Conservation (phyloP, 192 early-diverging fungal genomes). For the Coemansia brasiliensis region DNA sequence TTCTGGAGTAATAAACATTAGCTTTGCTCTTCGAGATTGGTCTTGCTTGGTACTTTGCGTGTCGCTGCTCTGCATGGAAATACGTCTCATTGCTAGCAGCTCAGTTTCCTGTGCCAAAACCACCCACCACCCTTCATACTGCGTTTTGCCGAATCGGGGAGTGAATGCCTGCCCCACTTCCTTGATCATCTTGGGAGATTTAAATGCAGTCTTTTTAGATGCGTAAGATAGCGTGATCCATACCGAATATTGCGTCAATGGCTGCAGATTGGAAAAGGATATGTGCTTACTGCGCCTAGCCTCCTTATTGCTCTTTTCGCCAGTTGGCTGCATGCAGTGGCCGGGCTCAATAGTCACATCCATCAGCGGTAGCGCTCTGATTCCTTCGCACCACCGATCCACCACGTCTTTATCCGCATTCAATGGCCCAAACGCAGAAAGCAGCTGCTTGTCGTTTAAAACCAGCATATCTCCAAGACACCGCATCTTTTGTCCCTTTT, state of each 20-base stretch:
- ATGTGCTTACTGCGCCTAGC: not conserved
- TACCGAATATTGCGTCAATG: constrained; percentile 49
- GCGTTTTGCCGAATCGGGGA: constrained; percentile 85
- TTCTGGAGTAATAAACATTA: constrained; percentile 70
- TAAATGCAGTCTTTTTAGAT: constrained; percentile 25
- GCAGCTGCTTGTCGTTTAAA: constrained; percentile 42
- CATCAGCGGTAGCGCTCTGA: constrained; percentile 35
- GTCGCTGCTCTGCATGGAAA: constrained; percentile 58
- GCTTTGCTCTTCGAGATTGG: constrained; percentile 9
- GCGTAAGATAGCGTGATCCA: constrained; percentile 37
- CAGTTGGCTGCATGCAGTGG: not conserved
- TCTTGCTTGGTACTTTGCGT: not conserved
- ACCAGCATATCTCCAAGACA: constrained; percentile 33
- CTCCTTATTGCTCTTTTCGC: not conserved
- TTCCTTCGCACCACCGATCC: constrained; percentile 29
- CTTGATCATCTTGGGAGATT: constrained; percentile 12
- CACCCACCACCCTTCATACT: constrained; percentile 94
- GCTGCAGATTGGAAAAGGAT: constrained; percentile 22
- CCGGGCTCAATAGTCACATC: constrained; percentile 21
- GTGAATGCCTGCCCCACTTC: constrained; percentile 67
- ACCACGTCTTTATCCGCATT: not conserved
- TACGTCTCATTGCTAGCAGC: constrained; percentile 77
- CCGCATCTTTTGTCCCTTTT: constrained; percentile 5
- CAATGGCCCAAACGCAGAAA: constrained; percentile 7
- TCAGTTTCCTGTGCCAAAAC: constrained; percentile 75